A percentile compares a stretch with the other conserved stretches of the same genome.
Conservation (phyloP, 2,329 filamentous ascomycete genomes). For the Byssoonygena ceratinophila region DNA sequence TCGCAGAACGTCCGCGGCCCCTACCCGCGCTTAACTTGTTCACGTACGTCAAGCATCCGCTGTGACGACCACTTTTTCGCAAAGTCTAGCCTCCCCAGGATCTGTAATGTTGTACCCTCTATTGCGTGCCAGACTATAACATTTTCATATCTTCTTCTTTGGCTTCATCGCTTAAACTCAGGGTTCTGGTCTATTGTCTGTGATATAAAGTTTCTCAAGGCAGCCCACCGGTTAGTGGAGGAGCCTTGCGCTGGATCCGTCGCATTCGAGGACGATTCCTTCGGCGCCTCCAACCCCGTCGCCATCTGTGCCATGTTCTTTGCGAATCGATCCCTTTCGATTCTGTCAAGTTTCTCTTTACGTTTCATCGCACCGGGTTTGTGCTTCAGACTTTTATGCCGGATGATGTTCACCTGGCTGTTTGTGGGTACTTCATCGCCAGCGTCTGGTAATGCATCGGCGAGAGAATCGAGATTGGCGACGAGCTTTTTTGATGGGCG, state of each 20-base stretch:
- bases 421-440: conserved; percentile 37
- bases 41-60: too few relatives aligned
- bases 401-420: conserved; percentile 56
- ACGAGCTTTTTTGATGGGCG: conserved; percentile 67
- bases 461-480: conserved; percentile 62
- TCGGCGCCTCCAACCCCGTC: conserved; percentile 28
- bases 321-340: conserved; percentile 75
- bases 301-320: conserved; percentile 69
- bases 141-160: too few relatives aligned
- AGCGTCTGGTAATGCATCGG: conserved; percentile 63
- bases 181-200: conserved; percentile 82
- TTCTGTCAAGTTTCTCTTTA: conserved; percentile 66
- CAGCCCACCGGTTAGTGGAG: conserved; percentile 59
- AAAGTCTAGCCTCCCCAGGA: too few relatives aligned
- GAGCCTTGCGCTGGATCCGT: too few relatives aligned
- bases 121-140: too few relatives aligned
- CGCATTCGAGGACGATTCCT: too few relatives aligned
- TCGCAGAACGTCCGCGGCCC: too few relatives aligned
- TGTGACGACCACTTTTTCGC: too few relatives aligned
- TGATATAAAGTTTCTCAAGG: conserved; percentile 71
- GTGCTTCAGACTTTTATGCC: conserved; percentile 63
- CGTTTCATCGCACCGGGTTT: conserved; percentile 70
- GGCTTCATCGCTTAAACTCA: conserved; percentile 50
- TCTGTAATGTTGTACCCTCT: too few relatives aligned
- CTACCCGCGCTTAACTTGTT: too few relatives aligned